Percentiles rank a stretch among this genome's conserved stretches.
phyloP scores from a whole-genome alignment of 2,329 filamentous ascomycete genomes.

The Colletotrichum camelliae region DNA sequence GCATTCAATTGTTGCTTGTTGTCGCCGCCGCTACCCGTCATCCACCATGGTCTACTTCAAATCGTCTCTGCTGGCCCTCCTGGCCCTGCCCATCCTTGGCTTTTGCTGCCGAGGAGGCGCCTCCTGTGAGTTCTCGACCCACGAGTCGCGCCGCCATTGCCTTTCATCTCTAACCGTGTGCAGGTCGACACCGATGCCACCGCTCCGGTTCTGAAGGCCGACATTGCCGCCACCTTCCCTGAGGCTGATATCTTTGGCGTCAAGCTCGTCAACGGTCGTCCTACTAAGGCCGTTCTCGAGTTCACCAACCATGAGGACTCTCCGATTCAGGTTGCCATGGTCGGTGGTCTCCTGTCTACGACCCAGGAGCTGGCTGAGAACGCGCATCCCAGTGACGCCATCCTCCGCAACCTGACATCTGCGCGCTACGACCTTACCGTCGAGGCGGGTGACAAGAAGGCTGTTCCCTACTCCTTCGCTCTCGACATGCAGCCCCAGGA shows the following conservation, averaged over 20 bases:
- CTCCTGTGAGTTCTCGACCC: conserved; percentile 48
- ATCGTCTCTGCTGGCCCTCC: conserved; percentile 72
- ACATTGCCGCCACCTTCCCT: conserved; percentile 67
- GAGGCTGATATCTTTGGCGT: conserved; percentile 88
- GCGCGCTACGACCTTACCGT: conserved; percentile 77
- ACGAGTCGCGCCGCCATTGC: not conserved
- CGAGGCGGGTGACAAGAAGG: conserved; percentile 76
- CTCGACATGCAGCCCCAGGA: conserved; percentile 95
- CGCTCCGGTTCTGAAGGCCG: conserved; percentile 58
- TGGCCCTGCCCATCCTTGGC: conserved; percentile 73
- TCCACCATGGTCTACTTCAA: conserved; percentile 74
- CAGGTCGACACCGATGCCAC: conserved; percentile 26
- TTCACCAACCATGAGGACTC: conserved; percentile 83
- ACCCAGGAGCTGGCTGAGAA: conserved; percentile 57
- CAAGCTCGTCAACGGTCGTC: conserved; percentile 91
- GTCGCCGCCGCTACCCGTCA: conserved; percentile 17
- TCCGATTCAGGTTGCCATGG: conserved; percentile 75
- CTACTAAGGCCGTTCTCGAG: conserved; percentile 82
- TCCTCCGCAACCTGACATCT: conserved; percentile 85
- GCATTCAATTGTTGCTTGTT: conserved; percentile 8
- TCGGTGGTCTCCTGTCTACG: conserved; percentile 75
- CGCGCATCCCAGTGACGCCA: conserved; percentile 52
- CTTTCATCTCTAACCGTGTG: conserved; percentile 9
- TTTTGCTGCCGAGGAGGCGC: conserved; percentile 59
- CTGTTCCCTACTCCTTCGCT: conserved; percentile 81